These are phyloP conservation scores for Aethionema arabicum DNA, from an alignment of 345 rosid genomes.

Conservation along the genomic window DNA sequence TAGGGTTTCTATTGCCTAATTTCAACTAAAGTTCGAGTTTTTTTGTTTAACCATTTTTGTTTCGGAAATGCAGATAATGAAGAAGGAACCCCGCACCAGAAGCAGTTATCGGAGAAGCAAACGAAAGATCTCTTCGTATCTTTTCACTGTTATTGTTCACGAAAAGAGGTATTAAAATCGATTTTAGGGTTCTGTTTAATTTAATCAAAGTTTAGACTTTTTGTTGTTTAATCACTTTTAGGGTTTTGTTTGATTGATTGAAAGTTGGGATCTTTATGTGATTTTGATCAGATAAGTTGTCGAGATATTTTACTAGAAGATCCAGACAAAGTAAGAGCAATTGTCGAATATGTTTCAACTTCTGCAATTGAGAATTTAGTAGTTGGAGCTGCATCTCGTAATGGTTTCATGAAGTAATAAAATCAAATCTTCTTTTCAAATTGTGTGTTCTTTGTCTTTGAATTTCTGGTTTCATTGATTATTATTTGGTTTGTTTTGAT, in stretches of 20 bases:
- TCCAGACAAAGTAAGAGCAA: constrained; percentile 60
- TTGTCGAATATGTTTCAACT: constrained; percentile 64
- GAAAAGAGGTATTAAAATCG: constrained; percentile 61
- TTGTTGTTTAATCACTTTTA: too few species aligned
- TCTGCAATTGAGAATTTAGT: constrained; percentile 73
- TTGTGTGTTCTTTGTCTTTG: neutral
- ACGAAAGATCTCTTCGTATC: constrained; percentile 74
- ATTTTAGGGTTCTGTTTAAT: neutral
- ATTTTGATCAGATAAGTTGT: constrained; percentile 50
- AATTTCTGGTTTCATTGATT: neutral
- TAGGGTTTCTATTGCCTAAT: neutral
- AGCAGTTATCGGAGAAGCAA: constrained; percentile 46
- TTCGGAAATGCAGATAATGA: constrained; percentile 20
- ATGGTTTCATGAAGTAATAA: constrained; percentile 68
- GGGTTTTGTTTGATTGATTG: neutral
- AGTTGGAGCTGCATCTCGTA: constrained; percentile 67
- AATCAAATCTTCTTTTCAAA: constrained; percentile 1
- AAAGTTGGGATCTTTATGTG: neutral
- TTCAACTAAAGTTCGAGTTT: neutral
- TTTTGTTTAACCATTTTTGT: neutral
- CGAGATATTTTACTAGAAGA: constrained; percentile 64
- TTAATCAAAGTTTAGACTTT: neutral
- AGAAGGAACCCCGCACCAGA: constrained; percentile 33
- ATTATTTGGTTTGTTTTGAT: constrained; percentile 1
- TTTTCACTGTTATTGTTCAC: constrained; percentile 83